Evolutionary conservation across 441 rosid species (phyloP), one percentile per base, ranked within the genome.

Genomic region (Mallotus japonicus): DNA sequence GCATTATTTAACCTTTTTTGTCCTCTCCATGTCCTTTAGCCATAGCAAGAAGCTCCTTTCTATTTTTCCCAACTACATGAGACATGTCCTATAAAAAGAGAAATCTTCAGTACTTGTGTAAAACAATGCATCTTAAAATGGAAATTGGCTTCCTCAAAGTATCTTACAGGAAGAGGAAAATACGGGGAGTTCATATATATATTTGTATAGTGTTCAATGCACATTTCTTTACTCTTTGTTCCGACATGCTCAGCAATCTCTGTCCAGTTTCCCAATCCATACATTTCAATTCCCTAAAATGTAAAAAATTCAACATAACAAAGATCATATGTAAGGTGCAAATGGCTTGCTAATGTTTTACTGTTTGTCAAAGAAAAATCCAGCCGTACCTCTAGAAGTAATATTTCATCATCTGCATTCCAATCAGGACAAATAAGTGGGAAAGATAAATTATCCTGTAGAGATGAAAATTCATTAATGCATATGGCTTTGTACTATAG

Each of bases 191-290:
- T 88, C 89, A 91, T 78, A 79, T 95, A 95, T 24, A 90, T 85
- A 80, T 82, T 85, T 13, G 61, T 76, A 65, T 88, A 95, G 84
- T 95, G 99, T 51, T 90, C 92, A 71, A 95, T 89, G 77, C 99
- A 95, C 65, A 73, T 81, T 79, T 91, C 96, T 87, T 92, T 95
- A 84, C 78, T 88, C 89, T 95, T 95, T 22, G 98, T 95, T 70
- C 99, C 98, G 37, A 95, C 99, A 81, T 95, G 99, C 86, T 91
- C 99, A 1, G 96, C 96, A 19, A 92, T 88, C 81, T 95, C 99
- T 19, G 92, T 75, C 99, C 99, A 95, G 81, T 95, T 95, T 57
- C 98, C 96, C 70, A 95, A 81, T 73, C 99, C 99, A 85, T 95
- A 92, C 90, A 92, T 95, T 83, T 95, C 99, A 65, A 95, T 94